These are phyloP conservation scores for Lablab purpureus DNA, from an alignment of 306 rosid species.

Conservation along the genomic window DNA sequence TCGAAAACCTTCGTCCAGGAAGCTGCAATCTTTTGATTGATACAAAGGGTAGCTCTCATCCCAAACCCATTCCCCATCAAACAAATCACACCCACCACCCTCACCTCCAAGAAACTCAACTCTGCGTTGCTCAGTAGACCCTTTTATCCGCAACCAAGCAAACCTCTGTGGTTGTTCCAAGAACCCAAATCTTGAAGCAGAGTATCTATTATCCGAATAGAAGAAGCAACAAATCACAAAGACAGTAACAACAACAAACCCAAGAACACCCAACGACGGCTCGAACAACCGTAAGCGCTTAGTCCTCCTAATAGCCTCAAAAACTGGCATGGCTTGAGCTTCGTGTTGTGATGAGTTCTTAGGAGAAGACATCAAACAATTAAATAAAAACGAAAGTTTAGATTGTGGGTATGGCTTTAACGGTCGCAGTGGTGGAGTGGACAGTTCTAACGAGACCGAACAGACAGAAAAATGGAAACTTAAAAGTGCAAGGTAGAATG, in stretches of 20 bases:
- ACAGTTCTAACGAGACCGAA: background rate
- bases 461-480: background rate
- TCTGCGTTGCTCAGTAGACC: conserved; percentile 43
- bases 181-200: conserved; percentile 52
- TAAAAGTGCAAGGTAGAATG: conserved; percentile 25
- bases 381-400: background rate
- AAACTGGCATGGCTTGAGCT: conserved; percentile 58
- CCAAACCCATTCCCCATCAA: conserved; percentile 93
- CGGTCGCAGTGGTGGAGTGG: conserved; percentile 25
- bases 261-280: conserved; percentile 71
- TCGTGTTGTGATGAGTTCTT: conserved; percentile 46
- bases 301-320: conserved; percentile 56
- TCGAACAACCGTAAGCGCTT: conserved; percentile 70
- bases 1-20: conserved; percentile 80
- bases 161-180: conserved; percentile 61
- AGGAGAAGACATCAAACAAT: conserved; percentile 57
- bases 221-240: conserved; percentile 62
- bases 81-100: conserved; percentile 67
- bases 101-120: conserved; percentile 70
- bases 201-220: conserved; percentile 63
- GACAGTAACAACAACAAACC: conserved; percentile 62
- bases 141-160: conserved; percentile 59
- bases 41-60: conserved; percentile 84
- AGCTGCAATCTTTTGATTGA: conserved; percentile 69
- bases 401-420: conserved; percentile 40